A percentile compares a stretch with the other conserved stretches of the same genome.
Evolutionary conservation across 257 asterid species (phyloP).

Genomic region (Solanum peruvianum): DNA sequence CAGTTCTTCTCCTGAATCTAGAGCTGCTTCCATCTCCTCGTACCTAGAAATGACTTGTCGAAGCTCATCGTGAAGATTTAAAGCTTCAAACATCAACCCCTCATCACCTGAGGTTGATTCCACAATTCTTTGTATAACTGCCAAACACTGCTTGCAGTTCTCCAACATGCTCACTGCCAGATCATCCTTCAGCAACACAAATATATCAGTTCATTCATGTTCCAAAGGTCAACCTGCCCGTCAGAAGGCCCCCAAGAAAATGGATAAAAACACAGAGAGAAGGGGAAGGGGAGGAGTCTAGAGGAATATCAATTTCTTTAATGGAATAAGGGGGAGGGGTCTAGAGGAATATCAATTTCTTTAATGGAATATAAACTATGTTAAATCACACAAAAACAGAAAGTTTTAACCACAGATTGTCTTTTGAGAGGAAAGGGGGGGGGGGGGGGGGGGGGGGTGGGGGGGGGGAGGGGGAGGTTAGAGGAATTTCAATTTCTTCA

Average conservation of each 20-base stretch:
- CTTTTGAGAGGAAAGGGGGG: background rate
- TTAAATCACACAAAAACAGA: no score
- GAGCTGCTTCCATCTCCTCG: slow-evolving; percentile 41
- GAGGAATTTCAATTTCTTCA: background rate
- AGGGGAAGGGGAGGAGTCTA: background rate
- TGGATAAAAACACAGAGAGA: background rate
- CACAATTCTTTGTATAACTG: slow-evolving; percentile 55
- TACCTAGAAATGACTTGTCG: slow-evolving; percentile 44
- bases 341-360: background rate
- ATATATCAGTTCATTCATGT: background rate
- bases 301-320: background rate
- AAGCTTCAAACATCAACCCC: slow-evolving; percentile 76
- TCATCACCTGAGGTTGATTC: slow-evolving; percentile 73
- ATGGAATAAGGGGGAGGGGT: no score
- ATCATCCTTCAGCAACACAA: slow-evolving; percentile 48
- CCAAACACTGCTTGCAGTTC: slow-evolving; percentile 67
- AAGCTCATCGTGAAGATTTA: slow-evolving; percentile 81
- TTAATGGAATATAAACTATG: no score
- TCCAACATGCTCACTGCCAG: slow-evolving; percentile 56
- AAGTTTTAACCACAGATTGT: no score
- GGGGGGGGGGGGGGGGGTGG: fast-evolving
- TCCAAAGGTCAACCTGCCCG: background rate
- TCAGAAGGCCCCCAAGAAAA: background rate
- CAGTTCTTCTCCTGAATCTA: slow-evolving; percentile 19
- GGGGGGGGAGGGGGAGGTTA: no score